phyloP scores from a whole-genome alignment of 139 green algal genomes.

The Micromonas commoda region DNA sequence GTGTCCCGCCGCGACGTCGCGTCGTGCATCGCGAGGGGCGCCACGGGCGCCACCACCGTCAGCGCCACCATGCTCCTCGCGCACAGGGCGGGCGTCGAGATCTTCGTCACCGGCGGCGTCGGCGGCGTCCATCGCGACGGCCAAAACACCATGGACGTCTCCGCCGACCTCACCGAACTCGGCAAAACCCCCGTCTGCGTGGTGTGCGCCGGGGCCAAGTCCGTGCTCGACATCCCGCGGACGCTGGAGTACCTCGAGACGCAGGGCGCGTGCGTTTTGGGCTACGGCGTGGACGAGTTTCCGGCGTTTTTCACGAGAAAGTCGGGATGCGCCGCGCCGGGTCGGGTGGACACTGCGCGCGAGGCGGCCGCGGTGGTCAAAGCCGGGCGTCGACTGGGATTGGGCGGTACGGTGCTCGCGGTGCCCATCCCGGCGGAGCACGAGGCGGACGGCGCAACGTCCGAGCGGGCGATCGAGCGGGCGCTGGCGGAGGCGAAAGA shows the following conservation, averaged over 20 bases:
- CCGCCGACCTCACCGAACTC: constrained; percentile 77
- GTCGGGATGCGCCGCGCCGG: constrained; percentile 60
- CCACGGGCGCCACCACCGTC: constrained; percentile 89
- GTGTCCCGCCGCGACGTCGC: constrained; percentile 77
- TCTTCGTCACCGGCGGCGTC: constrained; percentile 77
- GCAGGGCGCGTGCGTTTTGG: constrained; percentile 82
- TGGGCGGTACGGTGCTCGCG: constrained; percentile 39
- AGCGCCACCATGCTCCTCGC: constrained; percentile 89
- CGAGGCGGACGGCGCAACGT: neutral
- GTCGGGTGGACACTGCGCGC: constrained; percentile 48
- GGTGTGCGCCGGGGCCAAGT: constrained; percentile 93
- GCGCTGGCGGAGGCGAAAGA: neutral
- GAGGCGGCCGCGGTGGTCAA: constrained; percentile 60
- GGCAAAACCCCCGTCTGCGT: constrained; percentile 81
- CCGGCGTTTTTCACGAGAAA: constrained; percentile 86
- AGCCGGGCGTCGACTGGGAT: neutral
- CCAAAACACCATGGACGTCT: constrained; percentile 79
- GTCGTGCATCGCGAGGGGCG: constrained; percentile 46
- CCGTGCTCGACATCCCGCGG: constrained; percentile 87
- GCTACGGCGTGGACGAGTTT: constrained; percentile 76
- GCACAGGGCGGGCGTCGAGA: constrained; percentile 60
- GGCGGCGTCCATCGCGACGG: constrained; percentile 73
- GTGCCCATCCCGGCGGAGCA: constrained; percentile 37
- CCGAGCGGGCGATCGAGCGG: neutral
- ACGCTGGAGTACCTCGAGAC: constrained; percentile 85